Conservation (phyloP, 2,329 filamentous ascomycete genomes). For the Sporothrix mexicana region DNA sequence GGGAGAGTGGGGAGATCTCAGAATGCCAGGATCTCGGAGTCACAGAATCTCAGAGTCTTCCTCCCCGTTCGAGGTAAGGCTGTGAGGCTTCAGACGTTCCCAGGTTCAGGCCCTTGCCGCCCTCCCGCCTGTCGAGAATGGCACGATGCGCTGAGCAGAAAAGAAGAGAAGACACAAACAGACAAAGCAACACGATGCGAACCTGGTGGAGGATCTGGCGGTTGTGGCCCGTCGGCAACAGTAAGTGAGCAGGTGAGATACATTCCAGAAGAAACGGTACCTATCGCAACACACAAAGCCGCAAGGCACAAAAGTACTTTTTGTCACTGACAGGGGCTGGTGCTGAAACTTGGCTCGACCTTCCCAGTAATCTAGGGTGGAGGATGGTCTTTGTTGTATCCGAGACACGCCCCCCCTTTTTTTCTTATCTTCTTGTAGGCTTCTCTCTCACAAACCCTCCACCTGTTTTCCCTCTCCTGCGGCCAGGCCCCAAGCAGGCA, state of each 20-base stretch:
- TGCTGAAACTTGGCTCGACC: slow-evolving; percentile 37
- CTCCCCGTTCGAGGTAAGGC: neutral
- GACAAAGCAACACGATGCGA: neutral
- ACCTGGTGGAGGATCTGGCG: neutral
- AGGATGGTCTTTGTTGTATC: slow-evolving; percentile 36
- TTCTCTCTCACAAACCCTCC: neutral
- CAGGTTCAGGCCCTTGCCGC: slow-evolving; percentile 2
- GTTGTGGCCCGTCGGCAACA: neutral
- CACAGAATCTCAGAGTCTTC: neutral
- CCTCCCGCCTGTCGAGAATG: neutral
- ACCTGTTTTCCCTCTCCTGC: neutral
- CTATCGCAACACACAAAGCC: neutral
- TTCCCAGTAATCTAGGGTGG: slow-evolving; percentile 35
- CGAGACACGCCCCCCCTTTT: slow-evolving; percentile 35
- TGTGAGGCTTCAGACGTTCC: neutral
- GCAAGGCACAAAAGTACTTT: neutral
- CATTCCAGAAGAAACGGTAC: neutral
- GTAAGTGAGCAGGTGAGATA: neutral
- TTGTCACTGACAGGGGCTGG: slow-evolving; percentile 35
- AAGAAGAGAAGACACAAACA: neutral
- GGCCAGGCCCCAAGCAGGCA: neutral
- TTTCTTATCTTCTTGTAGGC: neutral
- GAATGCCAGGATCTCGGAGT: neutral
- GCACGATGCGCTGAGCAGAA: neutral
- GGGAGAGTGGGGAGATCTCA: neutral